phyloP scores from a whole-genome alignment of 345 rosid genomes.

The Citropsis articulata region DNA sequence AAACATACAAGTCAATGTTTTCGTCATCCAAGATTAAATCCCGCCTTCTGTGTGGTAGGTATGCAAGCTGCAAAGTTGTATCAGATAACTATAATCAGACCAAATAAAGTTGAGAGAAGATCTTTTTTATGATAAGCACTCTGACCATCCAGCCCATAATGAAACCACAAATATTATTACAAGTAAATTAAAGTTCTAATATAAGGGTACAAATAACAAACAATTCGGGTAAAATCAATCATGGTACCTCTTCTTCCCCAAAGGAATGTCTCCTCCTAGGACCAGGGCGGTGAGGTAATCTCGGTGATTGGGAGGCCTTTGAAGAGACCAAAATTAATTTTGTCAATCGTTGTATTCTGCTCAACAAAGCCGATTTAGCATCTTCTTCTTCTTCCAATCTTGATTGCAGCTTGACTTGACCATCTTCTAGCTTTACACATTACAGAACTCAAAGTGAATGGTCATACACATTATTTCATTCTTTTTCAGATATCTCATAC shows the following conservation, averaged over 20 bases:
- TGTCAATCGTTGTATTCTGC: slow-evolving; percentile 91
- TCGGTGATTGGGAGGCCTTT: slow-evolving; percentile 73
- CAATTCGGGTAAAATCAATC: slow-evolving; percentile 7
- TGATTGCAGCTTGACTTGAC: slow-evolving; percentile 89
- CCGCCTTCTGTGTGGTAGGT: slow-evolving; percentile 91
- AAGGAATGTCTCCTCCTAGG: slow-evolving; percentile 98
- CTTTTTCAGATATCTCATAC: background rate
- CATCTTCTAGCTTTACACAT: slow-evolving; percentile 86
- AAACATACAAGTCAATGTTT: slow-evolving; percentile 70
- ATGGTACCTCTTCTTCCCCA: slow-evolving; percentile 97
- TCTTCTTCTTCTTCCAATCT: slow-evolving; percentile 99
- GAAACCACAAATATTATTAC: background rate
- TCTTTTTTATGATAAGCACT: background rate
- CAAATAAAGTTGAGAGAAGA: slow-evolving; percentile 20
- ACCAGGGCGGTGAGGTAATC: slow-evolving; percentile 64
- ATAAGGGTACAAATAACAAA: background rate
- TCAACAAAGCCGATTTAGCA: slow-evolving; percentile 93
- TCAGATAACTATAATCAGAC: slow-evolving; percentile 20
- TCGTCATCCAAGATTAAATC: slow-evolving; percentile 94
- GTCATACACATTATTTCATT: slow-evolving; percentile 16
- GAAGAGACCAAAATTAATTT: slow-evolving; percentile 95
- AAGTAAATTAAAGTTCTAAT: slow-evolving; percentile 10
- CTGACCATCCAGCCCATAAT: background rate
- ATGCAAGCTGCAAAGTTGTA: slow-evolving; percentile 69
- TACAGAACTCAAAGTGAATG: slow-evolving; percentile 26